Percentiles rank a stretch among this genome's conserved stretches.
phyloP scores from a whole-genome alignment of 2,329 filamentous ascomycete species.

The Pyrenophora graminea region DNA sequence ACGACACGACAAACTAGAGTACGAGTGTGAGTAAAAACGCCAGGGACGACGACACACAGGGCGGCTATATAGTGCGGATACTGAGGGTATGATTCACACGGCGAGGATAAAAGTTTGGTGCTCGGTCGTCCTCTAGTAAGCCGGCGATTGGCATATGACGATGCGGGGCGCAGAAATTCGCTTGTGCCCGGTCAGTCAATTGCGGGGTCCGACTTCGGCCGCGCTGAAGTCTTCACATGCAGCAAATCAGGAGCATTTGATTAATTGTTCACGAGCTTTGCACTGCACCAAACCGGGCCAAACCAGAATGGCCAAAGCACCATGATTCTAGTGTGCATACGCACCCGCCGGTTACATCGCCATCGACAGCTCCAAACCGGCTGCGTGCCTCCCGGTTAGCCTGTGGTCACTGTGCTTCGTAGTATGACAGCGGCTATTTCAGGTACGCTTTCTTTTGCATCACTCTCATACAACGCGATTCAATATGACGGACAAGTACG shows the following conservation, averaged over 20 bases:
- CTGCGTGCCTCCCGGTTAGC: conserved; percentile 1
- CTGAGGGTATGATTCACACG: conserved; percentile 19
- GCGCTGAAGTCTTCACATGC: neutral
- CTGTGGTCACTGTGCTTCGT: neutral
- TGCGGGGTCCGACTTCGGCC: conserved; percentile 21
- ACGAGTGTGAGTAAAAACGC: neutral
- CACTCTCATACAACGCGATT: conserved; percentile 2
- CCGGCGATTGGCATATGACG: conserved; percentile 18
- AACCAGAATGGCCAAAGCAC: neutral
- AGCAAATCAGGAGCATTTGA: neutral
- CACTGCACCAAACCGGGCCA: neutral
- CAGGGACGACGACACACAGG: neutral
- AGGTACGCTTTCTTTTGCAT: conserved; percentile 9
- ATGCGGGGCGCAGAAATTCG: conserved; percentile 20
- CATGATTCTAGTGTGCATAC: conserved; percentile 3
- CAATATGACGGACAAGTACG: conserved; percentile 1
- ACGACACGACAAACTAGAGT: neutral
- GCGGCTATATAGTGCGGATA: conserved; percentile 4
- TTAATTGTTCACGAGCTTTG: conserved; percentile 3
- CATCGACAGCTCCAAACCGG: neutral
- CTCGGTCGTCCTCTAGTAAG: conserved; percentile 15
- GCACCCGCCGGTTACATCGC: neutral
- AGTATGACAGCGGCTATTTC: conserved; percentile 11
- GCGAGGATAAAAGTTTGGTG: conserved; percentile 17
- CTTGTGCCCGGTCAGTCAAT: conserved; percentile 12